Evolutionary conservation across 768 basidiomycete species (phyloP), one percentile per base, ranked within the genome.

Genomic region (Antrodiella citrinella): DNA sequence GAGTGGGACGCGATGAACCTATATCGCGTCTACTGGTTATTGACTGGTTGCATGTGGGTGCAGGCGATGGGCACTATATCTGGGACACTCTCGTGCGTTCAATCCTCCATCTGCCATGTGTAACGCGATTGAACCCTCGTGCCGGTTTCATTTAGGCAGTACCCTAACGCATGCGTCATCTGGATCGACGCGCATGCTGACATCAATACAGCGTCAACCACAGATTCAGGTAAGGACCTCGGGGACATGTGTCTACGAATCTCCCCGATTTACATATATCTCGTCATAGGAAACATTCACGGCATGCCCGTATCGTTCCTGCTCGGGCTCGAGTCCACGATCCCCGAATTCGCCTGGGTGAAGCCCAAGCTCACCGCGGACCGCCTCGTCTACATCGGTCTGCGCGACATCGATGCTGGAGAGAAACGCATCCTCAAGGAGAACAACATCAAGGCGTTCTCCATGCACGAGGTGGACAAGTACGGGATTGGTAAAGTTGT

Each of bases 171-270:
- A 20, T 89, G 90, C 63, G 84, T 99, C 26, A 72, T 99, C 53
- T 98, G 96, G 96, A 73, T 98, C 52, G 96, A 99, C 63, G 96
- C 96, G 2, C 96, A 97, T 60, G 86, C 92, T 18, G 96, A 98
- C 64, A 91, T 99, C 71, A 97, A 99, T 67, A 96, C 94, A 4
- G 69, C 77, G 10, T 80, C 85, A 50, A 81, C 88, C 13, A 93
- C 93, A 18, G 83, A 71, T 40, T 82, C 86, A 58, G 86, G 86
- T 79, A n/a, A 25, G 24, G 30, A 11, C 39, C 19, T 21, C 24
- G 11, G 15, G n/a, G 38, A 3, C 26, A 22, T 26, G 2, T 18
- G 24, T 47, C 25, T 42, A 25, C 30, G 19, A 13, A 4, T 11
- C 22, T 25, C 20, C 10, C 18, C 18, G n/a, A n/a, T n/a, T n/a